Percentiles rank a stretch among this genome's conserved stretches.
Conservation (phyloP, 495 filamentous ascomycete genomes). For the Penicillium fimorum region DNA sequence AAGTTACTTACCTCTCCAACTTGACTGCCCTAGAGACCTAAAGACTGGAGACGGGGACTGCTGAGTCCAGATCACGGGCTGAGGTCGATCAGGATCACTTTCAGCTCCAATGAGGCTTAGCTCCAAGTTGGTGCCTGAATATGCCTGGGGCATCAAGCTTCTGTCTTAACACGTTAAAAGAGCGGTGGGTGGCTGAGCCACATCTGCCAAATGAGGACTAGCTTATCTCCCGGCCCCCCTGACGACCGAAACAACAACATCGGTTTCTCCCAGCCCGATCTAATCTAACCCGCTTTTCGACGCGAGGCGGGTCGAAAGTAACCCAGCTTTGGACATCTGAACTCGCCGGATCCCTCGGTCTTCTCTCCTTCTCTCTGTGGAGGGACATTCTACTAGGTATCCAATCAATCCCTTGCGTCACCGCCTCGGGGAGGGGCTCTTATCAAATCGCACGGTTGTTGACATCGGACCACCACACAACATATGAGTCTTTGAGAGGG, state of each 20-base stretch:
- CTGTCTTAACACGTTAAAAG: conserved; percentile 8
- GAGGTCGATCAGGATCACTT: conserved; percentile 14
- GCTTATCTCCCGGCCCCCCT: conserved; percentile 24
- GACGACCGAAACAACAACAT: conserved; percentile 34
- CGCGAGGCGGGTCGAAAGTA: conserved; percentile 11
- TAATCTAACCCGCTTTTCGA: conserved; percentile 31
- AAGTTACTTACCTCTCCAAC: conserved; percentile 8
- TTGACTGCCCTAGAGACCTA: conserved; percentile 18
- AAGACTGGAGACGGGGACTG: conserved; percentile 15
- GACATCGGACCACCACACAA: conserved; percentile 18
- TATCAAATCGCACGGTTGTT: conserved; percentile 36
- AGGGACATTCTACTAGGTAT: conserved; percentile 17
- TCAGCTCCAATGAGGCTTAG: conserved; percentile 9
- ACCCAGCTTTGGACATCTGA: conserved; percentile 9
- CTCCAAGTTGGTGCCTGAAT: not conserved
- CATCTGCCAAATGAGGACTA: conserved; percentile 20
- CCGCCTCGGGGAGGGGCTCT: conserved; percentile 42
- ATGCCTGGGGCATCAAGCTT: not conserved
- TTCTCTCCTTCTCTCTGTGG: conserved; percentile 22
- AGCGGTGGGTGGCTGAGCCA: conserved; percentile 11
- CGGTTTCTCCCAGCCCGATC: conserved; percentile 20
- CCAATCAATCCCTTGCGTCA: conserved; percentile 36
- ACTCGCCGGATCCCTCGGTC: conserved; percentile 1
- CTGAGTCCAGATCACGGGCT: conserved; percentile 23
- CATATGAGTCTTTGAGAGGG: conserved; percentile 20